Conservation (phyloP, 306 rosid genomes). For the Cucumis hystrix region DNA sequence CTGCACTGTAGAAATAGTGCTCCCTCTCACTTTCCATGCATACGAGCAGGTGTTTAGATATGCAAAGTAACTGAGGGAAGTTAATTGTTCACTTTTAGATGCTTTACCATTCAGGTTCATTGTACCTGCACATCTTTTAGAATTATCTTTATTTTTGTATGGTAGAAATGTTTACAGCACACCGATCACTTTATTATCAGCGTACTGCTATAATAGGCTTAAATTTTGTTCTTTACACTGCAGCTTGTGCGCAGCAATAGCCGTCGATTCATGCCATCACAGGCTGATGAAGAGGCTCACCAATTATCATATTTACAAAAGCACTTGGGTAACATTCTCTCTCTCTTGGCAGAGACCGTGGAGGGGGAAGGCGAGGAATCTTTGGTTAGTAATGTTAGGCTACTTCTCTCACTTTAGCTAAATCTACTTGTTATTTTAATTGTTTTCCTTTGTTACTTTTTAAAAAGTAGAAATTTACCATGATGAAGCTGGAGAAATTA, state of each 20-base stretch:
- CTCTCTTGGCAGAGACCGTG: conserved; percentile 70
- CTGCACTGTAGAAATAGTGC: conserved; percentile 3
- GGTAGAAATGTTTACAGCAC: conserved; percentile 10
- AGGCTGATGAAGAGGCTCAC: conserved; percentile 87
- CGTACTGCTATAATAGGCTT: not conserved
- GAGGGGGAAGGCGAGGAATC: conserved; percentile 74
- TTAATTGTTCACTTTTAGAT: not conserved
- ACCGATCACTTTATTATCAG: not conserved
- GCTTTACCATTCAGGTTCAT: not conserved
- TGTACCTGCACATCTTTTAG: not conserved
- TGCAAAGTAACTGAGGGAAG: conserved; percentile 1
- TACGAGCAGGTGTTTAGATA: not conserved
- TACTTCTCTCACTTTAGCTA: conserved; percentile 3
- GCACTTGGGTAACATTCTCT: conserved; percentile 65
- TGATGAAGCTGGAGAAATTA: not conserved
- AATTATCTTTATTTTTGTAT: not conserved
- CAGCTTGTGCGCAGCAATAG: conserved; percentile 97
- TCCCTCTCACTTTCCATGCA: not conserved
- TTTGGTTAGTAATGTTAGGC: conserved; percentile 42
- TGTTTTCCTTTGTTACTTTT: not conserved
- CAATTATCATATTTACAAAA: conserved; percentile 80
- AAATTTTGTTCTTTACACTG: conserved; percentile 7
- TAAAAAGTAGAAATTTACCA: not conserved
- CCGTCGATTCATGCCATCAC: conserved; percentile 74
- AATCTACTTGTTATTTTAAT: not conserved